phyloP scores from a whole-genome alignment of 768 basidiomycete genomes.

The Mycena olivaceomarginata region DNA sequence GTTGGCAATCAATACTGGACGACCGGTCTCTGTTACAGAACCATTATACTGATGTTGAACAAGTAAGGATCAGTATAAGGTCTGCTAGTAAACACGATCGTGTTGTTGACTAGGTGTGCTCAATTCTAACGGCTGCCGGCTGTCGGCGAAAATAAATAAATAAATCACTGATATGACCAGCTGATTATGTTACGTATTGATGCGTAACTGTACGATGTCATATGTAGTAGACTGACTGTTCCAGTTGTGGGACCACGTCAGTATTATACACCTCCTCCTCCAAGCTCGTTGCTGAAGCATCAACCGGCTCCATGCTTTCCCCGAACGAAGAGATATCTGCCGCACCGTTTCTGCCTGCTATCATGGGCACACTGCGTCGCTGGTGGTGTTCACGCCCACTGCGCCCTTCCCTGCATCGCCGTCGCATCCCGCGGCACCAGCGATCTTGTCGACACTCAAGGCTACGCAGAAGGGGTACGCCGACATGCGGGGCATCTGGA shows the following conservation, averaged over 20 bases:
- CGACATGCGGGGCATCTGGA: conserved; percentile 91
- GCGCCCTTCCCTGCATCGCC: conserved; percentile 88
- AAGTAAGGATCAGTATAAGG: conserved; percentile 12
- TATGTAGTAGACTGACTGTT: too few species aligned
- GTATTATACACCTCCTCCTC: too few species aligned
- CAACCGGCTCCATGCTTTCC: conserved; percentile 82
- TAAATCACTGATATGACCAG: too few species aligned
- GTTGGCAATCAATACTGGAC: conserved; percentile 25
- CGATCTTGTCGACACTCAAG: conserved; percentile 78
- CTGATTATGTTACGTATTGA: too few species aligned
- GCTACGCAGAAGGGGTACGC: conserved; percentile 91
- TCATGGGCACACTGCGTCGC: conserved; percentile 74
- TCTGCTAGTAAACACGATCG: too few species aligned
- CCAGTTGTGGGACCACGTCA: too few species aligned
- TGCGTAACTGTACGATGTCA: too few species aligned
- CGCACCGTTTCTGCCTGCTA: conserved; percentile 71
- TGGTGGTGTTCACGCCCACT: conserved; percentile 82
- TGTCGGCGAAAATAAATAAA: too few species aligned
- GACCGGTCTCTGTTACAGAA: conserved; percentile 22
- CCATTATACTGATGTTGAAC: conserved; percentile 17
- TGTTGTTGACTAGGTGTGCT: too few species aligned
- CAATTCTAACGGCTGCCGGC: too few species aligned
- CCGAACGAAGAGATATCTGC: conserved; percentile 75
- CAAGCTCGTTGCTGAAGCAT: conserved; percentile 92
- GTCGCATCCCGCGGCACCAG: conserved; percentile 84